Evolutionary conservation across 441 rosid species (phyloP), one percentile per base, ranked within the genome.

Genomic region (Euphorbia celastroides): DNA sequence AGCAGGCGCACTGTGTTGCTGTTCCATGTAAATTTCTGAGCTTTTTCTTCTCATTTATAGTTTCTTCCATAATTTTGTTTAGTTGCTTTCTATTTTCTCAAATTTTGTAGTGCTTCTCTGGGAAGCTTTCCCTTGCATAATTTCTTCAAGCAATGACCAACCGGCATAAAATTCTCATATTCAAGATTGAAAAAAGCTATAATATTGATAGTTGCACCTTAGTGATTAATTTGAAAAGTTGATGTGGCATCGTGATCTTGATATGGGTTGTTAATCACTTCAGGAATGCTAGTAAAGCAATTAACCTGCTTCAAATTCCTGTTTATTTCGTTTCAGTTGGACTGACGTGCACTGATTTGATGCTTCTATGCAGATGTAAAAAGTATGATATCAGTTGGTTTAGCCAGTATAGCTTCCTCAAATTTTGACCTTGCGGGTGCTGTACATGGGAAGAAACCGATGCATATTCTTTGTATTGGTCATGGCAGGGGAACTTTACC

Each of bases 401-500:
- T 93, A 78, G 74, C 85, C 65, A 79, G 90, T 16, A 25, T 93
- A 13, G 85, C 81, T 57, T 85, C 89, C 56, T 87, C 81, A 46
- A 75, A 72, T 52, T 87, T 64, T 75, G 86, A 86, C 72, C 75
- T 90, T 67, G 60, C 38, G 57, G 80, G 74, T 75, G 93, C 83
- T 60, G 79, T 77, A 32, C 56, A 30, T 59, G 95, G 96, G 60
- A 77, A 78, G 76, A 83, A 70, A 75, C 72, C 60, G 34, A 83
- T 93, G 92, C 84, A 73, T 20, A 75, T 93, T 65, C 72, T 93
- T 72, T 90, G 96, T 72, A 74, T 93, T 27, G 98, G 97, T 65
- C 96, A 93, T 67, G 98, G 98, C 58, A 96, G 96, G 44, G 97
- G 98, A 70, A 91, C 89, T 75, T 79, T 93, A 70, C 95, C 96